Conservation (phyloP, 1,284 basidiomycete species). For the Sporisorium iseilematis-ciliati region DNA sequence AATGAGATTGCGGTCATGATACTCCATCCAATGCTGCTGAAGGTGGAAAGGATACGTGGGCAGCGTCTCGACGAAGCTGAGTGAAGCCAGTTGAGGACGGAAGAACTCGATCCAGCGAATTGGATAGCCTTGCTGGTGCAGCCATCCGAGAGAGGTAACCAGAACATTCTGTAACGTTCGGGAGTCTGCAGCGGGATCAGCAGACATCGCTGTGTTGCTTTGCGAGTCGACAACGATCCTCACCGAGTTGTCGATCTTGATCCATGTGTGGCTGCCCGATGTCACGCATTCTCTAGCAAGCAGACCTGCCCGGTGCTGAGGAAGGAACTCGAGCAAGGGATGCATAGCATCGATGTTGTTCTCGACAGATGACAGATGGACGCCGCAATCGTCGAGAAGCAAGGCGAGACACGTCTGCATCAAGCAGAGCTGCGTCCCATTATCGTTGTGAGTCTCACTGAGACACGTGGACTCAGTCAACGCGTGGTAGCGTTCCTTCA, state of each 20-base stretch:
- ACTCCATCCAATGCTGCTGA: conserved; percentile 51
- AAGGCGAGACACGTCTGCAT: conserved; percentile 23
- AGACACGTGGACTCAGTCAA: not conserved
- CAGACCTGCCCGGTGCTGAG: not conserved
- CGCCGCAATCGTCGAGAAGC: conserved; percentile 24
- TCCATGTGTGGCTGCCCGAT: not conserved
- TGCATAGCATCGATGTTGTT: not conserved
- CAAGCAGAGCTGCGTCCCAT: not conserved
- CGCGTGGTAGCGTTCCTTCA: conserved; percentile 11
- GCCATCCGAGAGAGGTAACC: conserved; percentile 6
- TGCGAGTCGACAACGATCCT: not conserved
- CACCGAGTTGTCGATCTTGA: conserved; percentile 12
- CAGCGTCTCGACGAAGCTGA: conserved; percentile 20
- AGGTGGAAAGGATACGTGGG: conserved; percentile 48
- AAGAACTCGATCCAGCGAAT: conserved; percentile 39
- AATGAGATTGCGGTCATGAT: conserved; percentile 52
- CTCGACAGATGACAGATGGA: conserved; percentile 1
- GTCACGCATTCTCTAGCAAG: not conserved
- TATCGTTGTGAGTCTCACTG: not conserved
- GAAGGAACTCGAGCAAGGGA: not conserved
- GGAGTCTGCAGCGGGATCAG: not conserved
- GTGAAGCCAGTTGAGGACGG: conserved; percentile 19
- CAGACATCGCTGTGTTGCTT: not conserved
- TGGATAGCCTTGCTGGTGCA: conserved; percentile 33
- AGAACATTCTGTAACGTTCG: conserved; percentile 13